Evolutionary conservation across 495 filamentous ascomycete genomes (phyloP), one percentile per base, ranked within the genome.

Genomic region (Aspergillus incahuasiensis): DNA sequence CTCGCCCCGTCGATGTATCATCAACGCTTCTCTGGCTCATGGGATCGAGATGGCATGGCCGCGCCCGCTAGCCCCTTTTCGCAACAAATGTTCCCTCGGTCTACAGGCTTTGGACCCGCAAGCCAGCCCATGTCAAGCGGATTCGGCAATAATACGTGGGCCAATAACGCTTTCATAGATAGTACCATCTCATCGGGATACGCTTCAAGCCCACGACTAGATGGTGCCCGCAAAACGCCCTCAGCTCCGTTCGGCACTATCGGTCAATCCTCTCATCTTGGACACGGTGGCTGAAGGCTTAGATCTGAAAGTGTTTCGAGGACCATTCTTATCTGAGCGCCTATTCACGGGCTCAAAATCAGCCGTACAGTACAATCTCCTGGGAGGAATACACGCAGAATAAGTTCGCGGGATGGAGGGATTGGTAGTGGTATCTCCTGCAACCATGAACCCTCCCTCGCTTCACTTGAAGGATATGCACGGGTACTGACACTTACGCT

Each of bases 201-300:
- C 58, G 6, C 60, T 48, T 62, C 66, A 34, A 62, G 49, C 35
- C 59, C 66, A 3, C 64, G 65, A 0, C 63, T 74, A 35, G 56
- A 55, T 28, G 56, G 52, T 40, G 44, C 48, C 39, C 73, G 71
- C 58, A 74, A 67, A 50, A 48, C 49, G 13, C 38, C 66, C 9
- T 49, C 63, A 1, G 62, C 69, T 3, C 73, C 70, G 32, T 70
- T 74, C 39, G 74, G 72, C n/a, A 68, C 74, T 34, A 71, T 77
- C 38, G 75, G 74, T 6, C 72, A 76, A 44, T 79, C 70, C 25
- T 73, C 77, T 15, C 75, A 70, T 19, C 77, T 71, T 47, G 78
- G 75, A 22, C 77, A 81, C 49, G 74, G 71, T 35, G 75, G 77
- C 42, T 80, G 75, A 79, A 63, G 13, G 32, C 5, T 56, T 21